A percentile compares a stretch with the other conserved stretches of the same genome.
phyloP scores from a whole-genome alignment of 2,329 filamentous ascomycete genomes.

The Aspergillus sp. region DNA sequence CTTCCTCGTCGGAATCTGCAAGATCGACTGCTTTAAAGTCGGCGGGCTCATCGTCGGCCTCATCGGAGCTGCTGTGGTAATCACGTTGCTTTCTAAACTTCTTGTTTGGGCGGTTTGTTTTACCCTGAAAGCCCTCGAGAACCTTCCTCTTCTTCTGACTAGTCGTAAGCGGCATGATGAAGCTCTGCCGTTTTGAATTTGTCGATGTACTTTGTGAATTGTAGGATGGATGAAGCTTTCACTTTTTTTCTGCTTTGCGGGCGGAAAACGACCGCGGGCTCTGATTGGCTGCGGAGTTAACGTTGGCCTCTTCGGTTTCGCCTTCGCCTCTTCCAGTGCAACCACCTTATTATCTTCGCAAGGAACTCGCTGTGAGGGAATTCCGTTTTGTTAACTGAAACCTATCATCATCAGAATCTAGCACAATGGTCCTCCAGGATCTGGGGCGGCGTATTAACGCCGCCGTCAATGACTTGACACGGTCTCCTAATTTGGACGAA shows the following conservation, averaged over 20 bases:
- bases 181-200: conserved; percentile 4
- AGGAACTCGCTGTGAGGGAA: background rate
- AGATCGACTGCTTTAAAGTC: conserved; percentile 54
- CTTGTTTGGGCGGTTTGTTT: conserved; percentile 53
- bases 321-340: conserved; percentile 23
- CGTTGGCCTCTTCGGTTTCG: conserved; percentile 18
- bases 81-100: conserved; percentile 63
- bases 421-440: conserved; percentile 96
- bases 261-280: conserved; percentile 28
- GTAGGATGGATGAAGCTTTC: conserved; percentile 4
- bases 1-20: conserved; percentile 46
- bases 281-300: conserved; percentile 31
- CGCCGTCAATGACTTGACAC: conserved; percentile 89
- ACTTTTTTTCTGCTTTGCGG: conserved; percentile 28
- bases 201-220: background rate
- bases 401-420: background rate
- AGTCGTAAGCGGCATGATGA: conserved; percentile 40
- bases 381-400: background rate
- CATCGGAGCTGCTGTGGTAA: conserved; percentile 64
- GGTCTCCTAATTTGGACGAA: conserved; percentile 91
- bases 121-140: conserved; percentile 58
- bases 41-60: conserved; percentile 44
- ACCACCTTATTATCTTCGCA: background rate
- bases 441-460: conserved; percentile 97
- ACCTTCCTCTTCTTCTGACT: conserved; percentile 56